A percentile compares a stretch with the other conserved stretches of the same genome.
phyloP scores from a whole-genome alignment of 228 moss, liverwort and hornwort species.

The Sphagnum magellanicum region DNA sequence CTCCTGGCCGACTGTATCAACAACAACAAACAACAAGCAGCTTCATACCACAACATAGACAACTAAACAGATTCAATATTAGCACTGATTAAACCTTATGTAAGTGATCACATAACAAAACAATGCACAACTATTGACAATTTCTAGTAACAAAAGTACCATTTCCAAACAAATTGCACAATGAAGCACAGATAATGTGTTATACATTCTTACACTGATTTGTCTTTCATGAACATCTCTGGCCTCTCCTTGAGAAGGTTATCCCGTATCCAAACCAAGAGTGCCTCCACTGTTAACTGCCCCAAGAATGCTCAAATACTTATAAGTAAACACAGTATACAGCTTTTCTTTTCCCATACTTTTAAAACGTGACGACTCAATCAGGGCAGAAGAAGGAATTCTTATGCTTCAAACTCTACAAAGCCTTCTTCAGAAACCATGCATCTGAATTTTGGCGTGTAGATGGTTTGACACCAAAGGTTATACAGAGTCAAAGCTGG shows the following conservation, averaged over 20 bases:
- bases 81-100: too few relatives aligned
- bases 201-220: constrained; percentile 64
- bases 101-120: neutral
- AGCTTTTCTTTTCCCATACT: too few relatives aligned
- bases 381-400: too few relatives aligned
- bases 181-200: too few relatives aligned
- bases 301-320: neutral
- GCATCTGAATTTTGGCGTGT: too few relatives aligned
- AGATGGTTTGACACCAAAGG: too few relatives aligned
- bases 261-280: constrained; percentile 76
- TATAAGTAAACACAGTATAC: neutral
- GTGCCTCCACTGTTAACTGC: constrained; percentile 61
- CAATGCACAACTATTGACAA: neutral
- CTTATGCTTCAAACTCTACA: too few relatives aligned
- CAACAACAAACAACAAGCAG: neutral
- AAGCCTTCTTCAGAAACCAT: too few relatives aligned
- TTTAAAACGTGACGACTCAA: too few relatives aligned
- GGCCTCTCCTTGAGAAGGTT: constrained; percentile 85
- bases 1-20: constrained; percentile 74
- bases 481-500: too few relatives aligned
- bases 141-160: neutral
- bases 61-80: too few relatives aligned
- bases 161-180: neutral
- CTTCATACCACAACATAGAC: neutral
- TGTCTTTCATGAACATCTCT: constrained; percentile 90